phyloP scores from a whole-genome alignment of 2,329 filamentous ascomycete species.

The Cladosporium sp. region DNA sequence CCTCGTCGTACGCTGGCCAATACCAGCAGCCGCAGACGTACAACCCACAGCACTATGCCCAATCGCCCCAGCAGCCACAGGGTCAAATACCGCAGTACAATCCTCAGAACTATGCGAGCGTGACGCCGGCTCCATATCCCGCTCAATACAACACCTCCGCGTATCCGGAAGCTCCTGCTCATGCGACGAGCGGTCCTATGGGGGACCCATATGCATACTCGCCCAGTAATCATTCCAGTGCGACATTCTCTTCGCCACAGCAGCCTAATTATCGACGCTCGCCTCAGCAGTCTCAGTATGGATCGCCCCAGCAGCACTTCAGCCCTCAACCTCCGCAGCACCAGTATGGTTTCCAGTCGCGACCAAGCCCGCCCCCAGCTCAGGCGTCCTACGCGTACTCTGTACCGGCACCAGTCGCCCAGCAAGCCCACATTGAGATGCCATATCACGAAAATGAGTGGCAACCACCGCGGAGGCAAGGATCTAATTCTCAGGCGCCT shows the following conservation, averaged over 20 bases:
- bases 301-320: conserved; percentile 18
- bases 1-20: conserved; percentile 30
- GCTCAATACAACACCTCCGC: conserved; percentile 23
- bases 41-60: conserved; percentile 60
- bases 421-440: conserved; percentile 14
- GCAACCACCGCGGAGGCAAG: conserved; percentile 18
- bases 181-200: conserved; percentile 25
- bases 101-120: conserved; percentile 57
- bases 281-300: conserved; percentile 18
- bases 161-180: conserved; percentile 23
- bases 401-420: conserved; percentile 15
- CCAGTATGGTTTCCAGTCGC: conserved; percentile 16
- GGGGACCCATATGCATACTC: conserved; percentile 26
- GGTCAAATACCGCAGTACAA: conserved; percentile 61
- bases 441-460: conserved; percentile 22
- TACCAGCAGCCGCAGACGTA: conserved; percentile 45
- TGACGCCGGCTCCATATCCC: conserved; percentile 33
- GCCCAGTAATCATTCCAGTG: conserved; percentile 16
- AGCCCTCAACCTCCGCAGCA: conserved; percentile 23
- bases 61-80: conserved; percentile 43
- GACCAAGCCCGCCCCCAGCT: conserved; percentile 22
- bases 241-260: conserved; percentile 3
- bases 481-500: conserved; percentile 17
- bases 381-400: conserved; percentile 17
- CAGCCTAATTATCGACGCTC: conserved; percentile 12